phyloP scores from a whole-genome alignment of 768 basidiomycete species.

The Amyloporia xantha region DNA sequence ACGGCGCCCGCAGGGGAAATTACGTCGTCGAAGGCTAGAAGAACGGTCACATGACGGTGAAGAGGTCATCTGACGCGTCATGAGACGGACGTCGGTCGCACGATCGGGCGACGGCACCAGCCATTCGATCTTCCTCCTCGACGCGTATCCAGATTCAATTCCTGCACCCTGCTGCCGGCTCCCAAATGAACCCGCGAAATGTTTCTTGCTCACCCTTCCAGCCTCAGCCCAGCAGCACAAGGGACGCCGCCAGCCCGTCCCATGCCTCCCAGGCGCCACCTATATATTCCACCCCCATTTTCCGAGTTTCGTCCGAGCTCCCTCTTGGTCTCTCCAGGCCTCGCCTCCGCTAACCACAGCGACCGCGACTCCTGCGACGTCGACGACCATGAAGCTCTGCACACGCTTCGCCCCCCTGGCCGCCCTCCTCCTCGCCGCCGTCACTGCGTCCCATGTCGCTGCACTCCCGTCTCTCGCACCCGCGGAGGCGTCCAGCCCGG shows the following conservation, averaged over 20 bases:
- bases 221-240: too few species aligned
- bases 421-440: constrained; percentile 16
- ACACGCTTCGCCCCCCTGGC: constrained; percentile 10
- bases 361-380: not conserved
- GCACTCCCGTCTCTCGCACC: not conserved
- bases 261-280: not conserved
- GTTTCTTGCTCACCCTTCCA: too few species aligned
- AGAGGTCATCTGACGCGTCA: not conserved
- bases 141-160: too few species aligned
- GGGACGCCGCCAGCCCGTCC: too few species aligned
- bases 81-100: not conserved
- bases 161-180: too few species aligned
- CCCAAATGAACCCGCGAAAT: too few species aligned
- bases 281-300: not conserved
- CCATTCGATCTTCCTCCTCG: too few species aligned
- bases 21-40: too few species aligned
- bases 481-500: not conserved
- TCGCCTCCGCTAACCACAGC: not conserved
- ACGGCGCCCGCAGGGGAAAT: too few species aligned
- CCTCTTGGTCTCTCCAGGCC: not conserved
- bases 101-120: not conserved
- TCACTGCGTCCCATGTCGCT: constrained; percentile 8
- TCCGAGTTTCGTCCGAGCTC: constrained; percentile 1
- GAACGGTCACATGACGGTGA: too few species aligned
- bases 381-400: constrained; percentile 2